Evolutionary conservation across 306 rosid genomes (phyloP).

Genomic region (Quercus variabilis): DNA sequence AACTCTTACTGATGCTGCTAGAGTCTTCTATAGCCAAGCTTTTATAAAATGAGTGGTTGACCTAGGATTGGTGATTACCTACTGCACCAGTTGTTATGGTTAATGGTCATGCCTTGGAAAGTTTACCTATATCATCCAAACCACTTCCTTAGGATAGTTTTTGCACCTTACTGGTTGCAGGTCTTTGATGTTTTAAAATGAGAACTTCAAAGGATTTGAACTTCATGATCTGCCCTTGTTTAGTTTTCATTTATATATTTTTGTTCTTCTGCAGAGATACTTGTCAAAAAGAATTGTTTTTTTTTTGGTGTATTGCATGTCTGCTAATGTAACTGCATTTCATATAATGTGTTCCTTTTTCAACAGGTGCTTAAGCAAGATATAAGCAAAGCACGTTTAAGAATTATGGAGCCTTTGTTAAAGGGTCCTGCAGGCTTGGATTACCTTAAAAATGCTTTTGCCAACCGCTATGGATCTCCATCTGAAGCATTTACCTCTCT

Average conservation of each 20-base stretch:
- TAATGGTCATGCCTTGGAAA: background rate
- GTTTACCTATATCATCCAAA: background rate
- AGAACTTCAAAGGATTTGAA: background rate
- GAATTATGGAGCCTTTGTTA: conserved; percentile 69
- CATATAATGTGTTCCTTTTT: conserved; percentile 17
- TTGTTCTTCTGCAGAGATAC: background rate
- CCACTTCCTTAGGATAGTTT: background rate
- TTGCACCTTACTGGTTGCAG: background rate
- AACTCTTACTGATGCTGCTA: background rate
- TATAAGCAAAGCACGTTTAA: conserved; percentile 85
- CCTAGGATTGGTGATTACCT: background rate
- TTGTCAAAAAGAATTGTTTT: background rate
- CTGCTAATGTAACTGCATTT: conserved; percentile 5
- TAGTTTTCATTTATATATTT: background rate
- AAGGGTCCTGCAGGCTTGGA: conserved; percentile 89
- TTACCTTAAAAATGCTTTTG: conserved; percentile 79
- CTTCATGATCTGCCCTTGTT: background rate
- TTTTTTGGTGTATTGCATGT: background rate
- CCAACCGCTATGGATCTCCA: conserved; percentile 70
- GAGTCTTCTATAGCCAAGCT: background rate
- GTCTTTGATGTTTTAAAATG: background rate
- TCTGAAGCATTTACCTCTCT: conserved; percentile 57
- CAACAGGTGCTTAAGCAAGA: conserved; percentile 76
- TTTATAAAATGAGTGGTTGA: background rate
- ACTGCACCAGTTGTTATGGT: too few relatives aligned